A percentile compares a stretch with the other conserved stretches of the same genome.
These are phyloP conservation scores for Edhazardia aedis DNA, from an alignment of 371 early-diverging fungal species.

Conservation along the genomic window DNA sequence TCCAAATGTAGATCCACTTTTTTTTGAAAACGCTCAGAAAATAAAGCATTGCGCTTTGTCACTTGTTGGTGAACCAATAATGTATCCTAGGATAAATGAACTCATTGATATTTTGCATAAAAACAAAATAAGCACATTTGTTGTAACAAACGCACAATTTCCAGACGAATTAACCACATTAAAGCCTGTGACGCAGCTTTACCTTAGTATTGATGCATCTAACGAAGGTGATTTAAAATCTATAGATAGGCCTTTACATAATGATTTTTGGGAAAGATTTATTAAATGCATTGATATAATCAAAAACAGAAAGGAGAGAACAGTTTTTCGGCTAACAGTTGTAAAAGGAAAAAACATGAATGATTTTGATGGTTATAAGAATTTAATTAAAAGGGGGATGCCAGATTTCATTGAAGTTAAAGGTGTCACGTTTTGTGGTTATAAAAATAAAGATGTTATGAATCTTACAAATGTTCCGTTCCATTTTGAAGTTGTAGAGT, in stretches of 20 bases:
- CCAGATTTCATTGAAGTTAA: slow-evolving; percentile 60
- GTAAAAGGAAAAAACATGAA: slow-evolving; percentile 58
- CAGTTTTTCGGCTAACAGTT: slow-evolving; percentile 55
- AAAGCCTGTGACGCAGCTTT: slow-evolving; percentile 56
- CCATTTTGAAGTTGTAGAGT: slow-evolving; percentile 55
- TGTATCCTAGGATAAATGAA: slow-evolving; percentile 62
- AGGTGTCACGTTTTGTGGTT: slow-evolving; percentile 54
- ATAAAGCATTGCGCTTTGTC: slow-evolving; percentile 56
- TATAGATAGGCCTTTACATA: slow-evolving; percentile 57
- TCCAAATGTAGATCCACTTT: slow-evolving; percentile 55
- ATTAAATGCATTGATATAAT: slow-evolving; percentile 52
- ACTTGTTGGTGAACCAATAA: slow-evolving; percentile 54
- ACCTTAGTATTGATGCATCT: slow-evolving; percentile 56
- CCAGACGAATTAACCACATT: slow-evolving; percentile 48
- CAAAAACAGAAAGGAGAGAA: slow-evolving; percentile 51
- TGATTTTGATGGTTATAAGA: slow-evolving; percentile 53
- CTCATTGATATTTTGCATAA: slow-evolving; percentile 53
- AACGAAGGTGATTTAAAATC: slow-evolving; percentile 56
- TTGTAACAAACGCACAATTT: slow-evolving; percentile 62
- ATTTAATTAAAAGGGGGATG: slow-evolving; percentile 52
- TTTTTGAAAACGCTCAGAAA: slow-evolving; percentile 54
- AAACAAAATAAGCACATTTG: slow-evolving; percentile 53
- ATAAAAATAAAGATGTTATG: background rate
- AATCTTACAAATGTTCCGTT: slow-evolving; percentile 51
- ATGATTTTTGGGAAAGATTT: slow-evolving; percentile 62